Percentiles rank a stretch among this genome's conserved stretches.
phyloP scores from a whole-genome alignment of 1,139 yeast species.

The Komagataea norvegica region DNA sequence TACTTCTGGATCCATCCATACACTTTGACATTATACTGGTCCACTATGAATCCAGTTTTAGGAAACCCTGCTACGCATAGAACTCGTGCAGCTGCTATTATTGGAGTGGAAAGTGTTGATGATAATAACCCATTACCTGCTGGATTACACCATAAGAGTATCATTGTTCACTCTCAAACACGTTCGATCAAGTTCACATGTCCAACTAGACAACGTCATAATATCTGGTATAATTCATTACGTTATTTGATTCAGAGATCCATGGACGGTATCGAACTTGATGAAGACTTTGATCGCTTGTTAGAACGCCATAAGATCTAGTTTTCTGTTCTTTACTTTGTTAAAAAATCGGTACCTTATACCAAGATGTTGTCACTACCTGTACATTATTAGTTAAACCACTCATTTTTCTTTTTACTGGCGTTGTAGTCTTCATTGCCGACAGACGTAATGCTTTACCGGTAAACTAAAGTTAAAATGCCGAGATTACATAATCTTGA shows the following conservation, averaged over 20 bases:
- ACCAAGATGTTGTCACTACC: too few relatives aligned
- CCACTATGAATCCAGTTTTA: constrained; percentile 72
- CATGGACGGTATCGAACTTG: constrained; percentile 52
- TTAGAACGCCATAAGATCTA: constrained; percentile 4
- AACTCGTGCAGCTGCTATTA: constrained; percentile 78
- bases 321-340: too few relatives aligned
- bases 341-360: too few relatives aligned
- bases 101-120: constrained; percentile 71
- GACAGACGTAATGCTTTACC: too few relatives aligned
- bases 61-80: constrained; percentile 61
- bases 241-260: constrained; percentile 70
- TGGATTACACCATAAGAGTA: constrained; percentile 82
- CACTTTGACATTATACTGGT: constrained; percentile 88
- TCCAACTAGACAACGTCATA: constrained; percentile 82
- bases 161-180: constrained; percentile 67
- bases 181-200: constrained; percentile 77
- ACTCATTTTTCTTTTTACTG: too few relatives aligned
- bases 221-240: constrained; percentile 86
- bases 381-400: too few relatives aligned
- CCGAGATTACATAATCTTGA: too few relatives aligned
- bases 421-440: too few relatives aligned
- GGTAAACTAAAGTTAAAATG: too few relatives aligned
- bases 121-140: constrained; percentile 89
- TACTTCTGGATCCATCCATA: constrained; percentile 98
- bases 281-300: constrained; percentile 20